Evolutionary conservation across 805 yeast species (phyloP), one percentile per base, ranked within the genome.

Genomic region (Kuraishia capsulata): DNA sequence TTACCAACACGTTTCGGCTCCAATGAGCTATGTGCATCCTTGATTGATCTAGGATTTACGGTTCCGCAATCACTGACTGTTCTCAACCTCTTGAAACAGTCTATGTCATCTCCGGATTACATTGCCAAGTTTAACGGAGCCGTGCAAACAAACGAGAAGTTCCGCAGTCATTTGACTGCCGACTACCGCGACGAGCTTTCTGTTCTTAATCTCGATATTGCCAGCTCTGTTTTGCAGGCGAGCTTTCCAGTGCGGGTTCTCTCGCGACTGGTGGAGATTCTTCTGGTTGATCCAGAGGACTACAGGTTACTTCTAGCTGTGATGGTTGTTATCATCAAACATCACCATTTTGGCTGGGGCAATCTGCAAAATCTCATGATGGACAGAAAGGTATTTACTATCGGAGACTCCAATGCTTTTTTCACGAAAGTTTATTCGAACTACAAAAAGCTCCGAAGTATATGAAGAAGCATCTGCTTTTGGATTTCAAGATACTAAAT

Each of bases 31-130:
- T 28, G 31, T 14, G 31, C 31, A 8, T 9, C 31, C 6, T 14
- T 28, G 17, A 28, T 28, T 5, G 31, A 28, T 13, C 31, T 28
- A 13, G 31, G 31, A 11, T 28, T 28, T 5, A 11, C 31, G 6
- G 13, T 28, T 17, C 9, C 6, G 6, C 17, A 28, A 13, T 28
- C 31, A 13, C 37, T 48, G 33, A 44, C 44, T 13, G 42, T 53
- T 4, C 37, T 57, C n/a, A 46, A 49, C 36, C 45, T 46, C 39
- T 25, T 56, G 19, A 53, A 52, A 39, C 39, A 40, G 16, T 39
- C 38, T 30, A 40, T 53, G 10, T 40, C 53, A 20, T 47, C 50
- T 11, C 42, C 48, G 1, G 38, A 41, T 20, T 55, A 56, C 25
- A 44, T 50, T n/a, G 35, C 37, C 6, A 48, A 47, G 28, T 55